Conservation (phyloP, 148 eudicot species). For the Pouteria glomerata region DNA sequence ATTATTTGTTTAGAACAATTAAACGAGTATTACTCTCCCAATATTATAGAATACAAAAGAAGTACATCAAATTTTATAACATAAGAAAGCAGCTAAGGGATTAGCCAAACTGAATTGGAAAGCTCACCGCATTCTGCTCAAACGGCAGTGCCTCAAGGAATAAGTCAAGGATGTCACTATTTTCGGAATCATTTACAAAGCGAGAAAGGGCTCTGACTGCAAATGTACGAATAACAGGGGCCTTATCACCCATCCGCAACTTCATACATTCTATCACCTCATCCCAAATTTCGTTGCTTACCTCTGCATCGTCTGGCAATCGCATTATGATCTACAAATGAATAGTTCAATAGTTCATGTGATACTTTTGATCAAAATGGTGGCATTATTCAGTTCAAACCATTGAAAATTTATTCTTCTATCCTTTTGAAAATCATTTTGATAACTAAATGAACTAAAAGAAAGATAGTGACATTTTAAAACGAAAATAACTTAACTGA, state of each 20-base stretch:
- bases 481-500: not conserved
- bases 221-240: conserved; percentile 66
- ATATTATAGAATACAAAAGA: not conserved
- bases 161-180: conserved; percentile 72
- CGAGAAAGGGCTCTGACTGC: conserved; percentile 91
- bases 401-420: not conserved
- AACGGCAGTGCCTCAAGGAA: conserved; percentile 56
- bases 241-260: conserved; percentile 65
- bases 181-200: conserved; percentile 83
- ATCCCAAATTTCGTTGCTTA: conserved; percentile 82
- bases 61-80: not conserved
- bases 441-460: not conserved
- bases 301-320: conserved; percentile 95
- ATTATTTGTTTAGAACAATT: not conserved
- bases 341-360: not conserved
- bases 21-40: not conserved
- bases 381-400: not conserved
- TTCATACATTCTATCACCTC: conserved; percentile 85
- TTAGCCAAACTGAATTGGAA: conserved; percentile 4
- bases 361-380: not conserved
- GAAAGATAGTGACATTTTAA: not conserved
- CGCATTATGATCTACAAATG: conserved; percentile 74
- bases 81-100: not conserved
- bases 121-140: conserved; percentile 84
- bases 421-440: not conserved